Evolutionary conservation across 2,329 filamentous ascomycete genomes (phyloP).

Genomic region (Cladophialophora chaetospira): DNA sequence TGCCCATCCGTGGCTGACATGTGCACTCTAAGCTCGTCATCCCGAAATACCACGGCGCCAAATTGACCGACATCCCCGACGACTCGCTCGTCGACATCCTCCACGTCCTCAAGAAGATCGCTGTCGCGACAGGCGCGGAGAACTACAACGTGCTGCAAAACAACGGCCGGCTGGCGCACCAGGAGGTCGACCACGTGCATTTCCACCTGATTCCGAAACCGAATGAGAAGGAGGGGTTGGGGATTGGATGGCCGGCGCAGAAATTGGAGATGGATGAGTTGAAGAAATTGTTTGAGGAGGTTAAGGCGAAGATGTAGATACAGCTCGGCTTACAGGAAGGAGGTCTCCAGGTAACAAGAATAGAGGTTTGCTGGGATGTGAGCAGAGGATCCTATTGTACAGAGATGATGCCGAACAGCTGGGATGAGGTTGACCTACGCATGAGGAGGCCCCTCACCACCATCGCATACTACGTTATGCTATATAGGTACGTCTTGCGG

Average conservation of each 20-base stretch:
- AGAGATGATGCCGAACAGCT: too few species aligned
- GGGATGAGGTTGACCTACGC: too few species aligned
- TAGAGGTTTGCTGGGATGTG: not conserved
- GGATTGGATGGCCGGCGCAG: slow-evolving; percentile 76
- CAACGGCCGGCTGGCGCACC: slow-evolving; percentile 88
- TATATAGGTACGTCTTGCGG: not conserved
- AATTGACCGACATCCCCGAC: slow-evolving; percentile 90
- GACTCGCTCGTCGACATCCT: slow-evolving; percentile 81
- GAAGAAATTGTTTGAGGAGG: slow-evolving; percentile 75
- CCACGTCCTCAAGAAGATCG: slow-evolving; percentile 85
- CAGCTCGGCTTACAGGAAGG: not conserved
- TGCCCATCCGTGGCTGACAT: not conserved
- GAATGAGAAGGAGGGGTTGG: slow-evolving; percentile 76
- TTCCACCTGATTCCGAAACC: slow-evolving; percentile 99
- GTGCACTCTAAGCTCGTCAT: slow-evolving; percentile 73
- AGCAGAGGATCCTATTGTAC: too few species aligned
- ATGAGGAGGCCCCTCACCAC: too few species aligned
- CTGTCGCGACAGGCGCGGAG: slow-evolving; percentile 69
- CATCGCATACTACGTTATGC: too few species aligned
- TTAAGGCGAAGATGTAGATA: slow-evolving; percentile 83
- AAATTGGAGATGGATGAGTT: slow-evolving; percentile 77
- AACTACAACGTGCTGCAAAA: slow-evolving; percentile 97
- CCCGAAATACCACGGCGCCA: slow-evolving; percentile 90
- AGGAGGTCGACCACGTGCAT: slow-evolving; percentile 90
- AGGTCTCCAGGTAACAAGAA: not conserved